Percentiles rank a stretch among this genome's conserved stretches.
These are phyloP conservation scores for Groenewaldozyma sp. DNA, from an alignment of 1,139 yeast species.

Conservation along the genomic window DNA sequence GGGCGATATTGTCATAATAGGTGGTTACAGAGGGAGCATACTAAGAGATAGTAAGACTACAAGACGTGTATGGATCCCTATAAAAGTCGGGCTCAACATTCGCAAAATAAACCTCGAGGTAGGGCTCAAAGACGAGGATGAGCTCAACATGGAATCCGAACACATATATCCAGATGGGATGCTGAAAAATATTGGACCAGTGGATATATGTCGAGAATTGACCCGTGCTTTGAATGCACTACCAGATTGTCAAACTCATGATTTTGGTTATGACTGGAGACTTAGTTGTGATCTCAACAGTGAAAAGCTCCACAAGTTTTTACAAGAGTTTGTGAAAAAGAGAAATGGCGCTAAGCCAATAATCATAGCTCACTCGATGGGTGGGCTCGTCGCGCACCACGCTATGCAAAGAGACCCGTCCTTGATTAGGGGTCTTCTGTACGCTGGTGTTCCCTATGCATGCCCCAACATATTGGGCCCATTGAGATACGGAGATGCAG, in stretches of 20 bases:
- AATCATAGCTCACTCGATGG: conserved; percentile 88
- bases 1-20: conserved; percentile 72
- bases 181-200: conserved; percentile 76
- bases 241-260: conserved; percentile 55
- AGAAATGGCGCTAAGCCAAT: conserved; percentile 36
- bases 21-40: conserved; percentile 86
- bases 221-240: conserved; percentile 46
- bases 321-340: conserved; percentile 36
- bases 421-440: conserved; percentile 61
- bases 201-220: conserved; percentile 62
- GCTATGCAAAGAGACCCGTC: conserved; percentile 61
- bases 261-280: conserved; percentile 91
- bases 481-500: conserved; percentile 69
- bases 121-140: conserved; percentile 65
- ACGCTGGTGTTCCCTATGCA: conserved; percentile 77
- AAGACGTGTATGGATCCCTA: conserved; percentile 76
- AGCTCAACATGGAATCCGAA: conserved; percentile 37
- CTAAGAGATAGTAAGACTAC: conserved; percentile 55
- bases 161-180: conserved; percentile 66
- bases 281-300: conserved; percentile 53
- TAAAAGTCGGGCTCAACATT: conserved; percentile 74
- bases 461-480: conserved; percentile 87
- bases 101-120: conserved; percentile 58
- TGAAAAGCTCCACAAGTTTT: conserved; percentile 39
- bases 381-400: conserved; percentile 77